Evolutionary conservation across 441 rosid genomes (phyloP).

Genomic region (Theobroma grandiflorum): DNA sequence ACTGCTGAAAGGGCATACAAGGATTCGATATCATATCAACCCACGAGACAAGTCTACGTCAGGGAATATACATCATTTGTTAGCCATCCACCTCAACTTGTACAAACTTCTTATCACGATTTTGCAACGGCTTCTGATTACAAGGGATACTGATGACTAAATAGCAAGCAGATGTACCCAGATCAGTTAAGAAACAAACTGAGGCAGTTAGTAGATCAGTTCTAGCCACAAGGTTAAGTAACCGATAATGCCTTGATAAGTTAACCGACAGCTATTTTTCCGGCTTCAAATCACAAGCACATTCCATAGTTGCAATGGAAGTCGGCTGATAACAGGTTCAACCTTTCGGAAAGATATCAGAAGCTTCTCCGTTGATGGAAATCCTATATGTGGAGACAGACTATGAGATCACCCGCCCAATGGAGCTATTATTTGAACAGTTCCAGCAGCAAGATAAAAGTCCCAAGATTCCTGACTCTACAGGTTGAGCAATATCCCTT

Average conservation of each 20-base stretch:
- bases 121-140: neutral
- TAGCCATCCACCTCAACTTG: neutral
- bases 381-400: neutral
- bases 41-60: neutral
- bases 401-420: conserved; percentile 35
- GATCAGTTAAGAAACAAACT: neutral
- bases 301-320: neutral
- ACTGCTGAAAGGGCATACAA: neutral
- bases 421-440: conserved; percentile 43
- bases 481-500: conserved; percentile 58
- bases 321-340: neutral
- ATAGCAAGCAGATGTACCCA: neutral
- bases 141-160: neutral
- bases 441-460: conserved; percentile 56
- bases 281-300: neutral
- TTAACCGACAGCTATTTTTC: neutral
- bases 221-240: neutral
- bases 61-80: neutral
- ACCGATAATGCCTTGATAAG: neutral
- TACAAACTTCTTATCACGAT: neutral
- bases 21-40: neutral
- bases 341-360: neutral
- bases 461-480: conserved; percentile 52
- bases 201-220: neutral
- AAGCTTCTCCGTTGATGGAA: neutral